Base-by-base conservation (phyloP, 176 grass and related monocot genomes). In the Zoysia pacifica region DNA sequence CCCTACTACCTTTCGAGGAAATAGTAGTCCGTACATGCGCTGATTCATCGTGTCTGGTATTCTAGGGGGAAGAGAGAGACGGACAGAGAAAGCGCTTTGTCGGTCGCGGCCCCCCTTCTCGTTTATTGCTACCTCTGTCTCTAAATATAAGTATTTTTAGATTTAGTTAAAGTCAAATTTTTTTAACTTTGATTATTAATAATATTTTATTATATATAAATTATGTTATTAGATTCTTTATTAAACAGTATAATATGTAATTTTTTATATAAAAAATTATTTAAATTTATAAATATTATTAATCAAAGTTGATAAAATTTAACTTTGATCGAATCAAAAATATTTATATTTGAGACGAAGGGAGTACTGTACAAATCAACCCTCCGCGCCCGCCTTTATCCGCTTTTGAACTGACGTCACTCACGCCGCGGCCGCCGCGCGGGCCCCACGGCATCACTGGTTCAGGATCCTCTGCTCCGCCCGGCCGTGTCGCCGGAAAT, bases 391-490 rank as follows among this genome's bases (percentile, higher is more conserved):
- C 19, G 36, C 36, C 10, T 20, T 7, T 28, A 0, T 28, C 28
- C 28, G 54, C 59, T 73, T 72, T 67, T 73, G 15, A 77, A 82
- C 74, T 65, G 59, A 83, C 85, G 67, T 87, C 79, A 87, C 41
- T 87, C 79, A 87, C 41, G 38, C 58, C 55, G 19, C 2, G 13
- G 55, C 12, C 56, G 72, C 74, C 2, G 3, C 28, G 28, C 28
- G 4, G 39, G 77, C 12, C 77, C 62, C 53, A 46, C 65, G 44
- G 4, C 28, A 37, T 66, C 62, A 19, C 62, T 13, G n/a, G 7
- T 15, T 7, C 4, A 5, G 49, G 58, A 53, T 62, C 78, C 10
- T 49, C 16, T 80, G 70, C 65, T 60, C 78, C 19, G 9, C 51
- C 78, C 13, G 53, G 11, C 8, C 44, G 4, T 69, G 18, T 9